Percentiles rank a stretch among this genome's conserved stretches.
phyloP scores from a whole-genome alignment of 73 alveolate genomes.

The Effrenium voratum region DNA sequence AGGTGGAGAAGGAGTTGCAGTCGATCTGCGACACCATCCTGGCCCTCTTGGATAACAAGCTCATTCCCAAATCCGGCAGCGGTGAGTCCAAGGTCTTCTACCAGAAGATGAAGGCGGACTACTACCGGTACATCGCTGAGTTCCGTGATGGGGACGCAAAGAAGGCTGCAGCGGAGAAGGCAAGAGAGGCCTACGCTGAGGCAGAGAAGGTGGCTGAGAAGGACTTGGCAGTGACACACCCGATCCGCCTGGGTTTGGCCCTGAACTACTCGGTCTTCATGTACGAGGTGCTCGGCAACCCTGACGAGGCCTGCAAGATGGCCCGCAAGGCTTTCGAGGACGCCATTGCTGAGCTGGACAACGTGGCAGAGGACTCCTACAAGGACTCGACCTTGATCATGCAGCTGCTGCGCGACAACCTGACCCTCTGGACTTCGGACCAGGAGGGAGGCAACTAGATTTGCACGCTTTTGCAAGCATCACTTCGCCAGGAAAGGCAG shows the following conservation, averaged over 20 bases:
- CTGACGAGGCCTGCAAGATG: slow-evolving; percentile 95
- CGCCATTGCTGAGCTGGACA: slow-evolving; percentile 96
- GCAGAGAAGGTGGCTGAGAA: slow-evolving; percentile 50
- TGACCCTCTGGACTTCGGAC: slow-evolving; percentile 97
- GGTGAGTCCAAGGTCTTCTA: slow-evolving; percentile 93
- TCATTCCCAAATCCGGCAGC: slow-evolving; percentile 62
- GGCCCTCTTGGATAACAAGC: slow-evolving; percentile 53
- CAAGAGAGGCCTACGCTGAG: slow-evolving; percentile 50
- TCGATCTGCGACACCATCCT: slow-evolving; percentile 88
- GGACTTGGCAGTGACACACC: slow-evolving; percentile 94
- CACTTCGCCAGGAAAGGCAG: too few relatives aligned
- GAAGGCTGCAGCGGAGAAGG: slow-evolving; percentile 76
- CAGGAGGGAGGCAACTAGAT: slow-evolving; percentile 77
- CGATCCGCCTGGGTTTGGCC: slow-evolving; percentile 96
- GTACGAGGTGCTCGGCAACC: slow-evolving; percentile 96
- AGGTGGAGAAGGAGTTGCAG: slow-evolving; percentile 82
- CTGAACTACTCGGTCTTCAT: slow-evolving; percentile 97
- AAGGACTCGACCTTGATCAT: slow-evolving; percentile 97
- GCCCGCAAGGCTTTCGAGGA: slow-evolving; percentile 96
- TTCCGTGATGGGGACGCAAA: slow-evolving; percentile 45
- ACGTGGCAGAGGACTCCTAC: slow-evolving; percentile 97
- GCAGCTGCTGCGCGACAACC: slow-evolving; percentile 97
- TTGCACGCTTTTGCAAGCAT: too few relatives aligned
- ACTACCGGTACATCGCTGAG: slow-evolving; percentile 81
- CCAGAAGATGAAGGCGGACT: slow-evolving; percentile 92